Conservation (phyloP, 2,329 filamentous ascomycete genomes). For the Aspergillus puulaauensis region DNA sequence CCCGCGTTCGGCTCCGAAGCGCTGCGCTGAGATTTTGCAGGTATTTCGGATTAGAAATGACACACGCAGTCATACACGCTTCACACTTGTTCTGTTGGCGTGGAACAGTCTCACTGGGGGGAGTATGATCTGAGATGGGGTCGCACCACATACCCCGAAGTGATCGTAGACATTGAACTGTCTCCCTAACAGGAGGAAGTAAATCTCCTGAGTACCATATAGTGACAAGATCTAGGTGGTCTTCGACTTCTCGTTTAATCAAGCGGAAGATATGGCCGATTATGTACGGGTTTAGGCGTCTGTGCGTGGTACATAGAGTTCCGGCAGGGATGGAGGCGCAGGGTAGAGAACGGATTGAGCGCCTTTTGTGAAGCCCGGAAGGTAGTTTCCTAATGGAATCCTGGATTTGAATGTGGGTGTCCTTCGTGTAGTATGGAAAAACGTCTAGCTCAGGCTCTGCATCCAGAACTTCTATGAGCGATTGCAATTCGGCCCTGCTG, state of each 20-base stretch:
- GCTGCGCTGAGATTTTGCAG: constrained; percentile 32
- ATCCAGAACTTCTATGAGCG: constrained; percentile 24
- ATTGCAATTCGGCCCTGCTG: constrained; percentile 17
- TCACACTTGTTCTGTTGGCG: constrained; percentile 36
- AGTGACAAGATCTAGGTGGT: constrained; percentile 21
- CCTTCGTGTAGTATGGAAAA: neutral
- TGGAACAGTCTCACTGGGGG: constrained; percentile 16
- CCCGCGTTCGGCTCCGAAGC: constrained; percentile 32
- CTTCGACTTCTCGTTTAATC: constrained; percentile 25
- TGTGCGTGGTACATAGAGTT: constrained; percentile 23
- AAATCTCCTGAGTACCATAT: constrained; percentile 16
- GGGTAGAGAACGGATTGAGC: constrained; percentile 17
- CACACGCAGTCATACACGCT: constrained; percentile 38
- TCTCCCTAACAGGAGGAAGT: constrained; percentile 7
- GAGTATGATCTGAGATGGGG: constrained; percentile 1
- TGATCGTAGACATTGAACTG: constrained; percentile 21
- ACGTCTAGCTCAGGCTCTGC: constrained; percentile 15
- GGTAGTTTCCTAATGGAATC: constrained; percentile 14
- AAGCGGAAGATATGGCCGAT: constrained; percentile 20
- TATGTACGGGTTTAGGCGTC: constrained; percentile 24
- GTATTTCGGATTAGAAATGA: constrained; percentile 24
- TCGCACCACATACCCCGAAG: constrained; percentile 35
- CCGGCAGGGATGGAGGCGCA: constrained; percentile 18
- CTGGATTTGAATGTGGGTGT: constrained; percentile 1
- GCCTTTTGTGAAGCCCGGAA: constrained; percentile 6